phyloP scores from a whole-genome alignment of 805 yeast genomes.

The Kuraishia molischiana region DNA sequence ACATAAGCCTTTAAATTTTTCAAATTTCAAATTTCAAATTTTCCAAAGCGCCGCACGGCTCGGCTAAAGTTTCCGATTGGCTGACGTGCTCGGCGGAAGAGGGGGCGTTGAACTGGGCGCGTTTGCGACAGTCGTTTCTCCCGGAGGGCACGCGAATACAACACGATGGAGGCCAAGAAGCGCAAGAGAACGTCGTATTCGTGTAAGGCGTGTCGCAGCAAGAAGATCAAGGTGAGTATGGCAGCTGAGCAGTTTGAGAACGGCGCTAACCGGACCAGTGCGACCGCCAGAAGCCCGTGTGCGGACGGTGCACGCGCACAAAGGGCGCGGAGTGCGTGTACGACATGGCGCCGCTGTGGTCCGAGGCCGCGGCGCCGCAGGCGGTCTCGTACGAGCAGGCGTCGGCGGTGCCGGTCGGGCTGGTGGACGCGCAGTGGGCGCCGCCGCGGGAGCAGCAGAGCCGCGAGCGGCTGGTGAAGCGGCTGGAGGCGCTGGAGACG shows the following conservation, averaged over 20 bases:
- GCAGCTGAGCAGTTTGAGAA: too few relatives aligned
- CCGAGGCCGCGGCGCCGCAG: background rate
- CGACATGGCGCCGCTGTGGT: conserved; percentile 9
- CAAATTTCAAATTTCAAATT: too few relatives aligned
- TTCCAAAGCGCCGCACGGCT: too few relatives aligned
- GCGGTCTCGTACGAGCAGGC: background rate
- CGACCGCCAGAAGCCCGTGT: conserved; percentile 12
- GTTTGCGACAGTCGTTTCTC: too few relatives aligned
- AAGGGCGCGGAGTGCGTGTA: conserved; percentile 10
- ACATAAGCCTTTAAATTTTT: too few relatives aligned
- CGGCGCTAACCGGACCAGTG: too few relatives aligned
- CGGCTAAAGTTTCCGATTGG: too few relatives aligned
- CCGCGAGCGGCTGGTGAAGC: background rate
- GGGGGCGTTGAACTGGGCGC: too few relatives aligned
- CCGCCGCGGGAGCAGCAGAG: background rate
- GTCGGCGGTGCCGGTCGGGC: background rate
- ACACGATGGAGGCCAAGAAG: conserved; percentile 6
- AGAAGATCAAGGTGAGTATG: conserved; percentile 11
- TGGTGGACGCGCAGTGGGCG: background rate
- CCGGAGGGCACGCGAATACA: background rate
- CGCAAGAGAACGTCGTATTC: conserved; percentile 15
- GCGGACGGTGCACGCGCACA: conserved; percentile 10
- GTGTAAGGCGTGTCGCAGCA: conserved; percentile 11
- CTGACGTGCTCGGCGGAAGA: too few relatives aligned
- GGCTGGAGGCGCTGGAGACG: background rate